These are phyloP conservation scores for Pugionium dolabratum DNA, from an alignment of 345 rosid species.

Conservation along the genomic window DNA sequence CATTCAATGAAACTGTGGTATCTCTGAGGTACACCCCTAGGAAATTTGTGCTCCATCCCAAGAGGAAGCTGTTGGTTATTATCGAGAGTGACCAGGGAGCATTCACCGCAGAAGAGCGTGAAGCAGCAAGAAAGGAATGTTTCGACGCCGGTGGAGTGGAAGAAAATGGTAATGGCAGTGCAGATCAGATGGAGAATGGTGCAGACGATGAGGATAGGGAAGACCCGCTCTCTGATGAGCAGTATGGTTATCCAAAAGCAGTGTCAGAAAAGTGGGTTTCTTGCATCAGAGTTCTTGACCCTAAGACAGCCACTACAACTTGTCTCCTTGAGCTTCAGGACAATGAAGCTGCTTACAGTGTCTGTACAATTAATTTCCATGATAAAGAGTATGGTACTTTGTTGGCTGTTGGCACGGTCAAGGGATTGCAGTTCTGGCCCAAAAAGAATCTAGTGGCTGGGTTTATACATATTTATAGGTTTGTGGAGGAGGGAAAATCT, in stretches of 20 bases:
- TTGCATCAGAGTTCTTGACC: constrained; percentile 94
- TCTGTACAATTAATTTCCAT: constrained; percentile 91
- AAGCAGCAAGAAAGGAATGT: constrained; percentile 86
- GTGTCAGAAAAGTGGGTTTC: constrained; percentile 96
- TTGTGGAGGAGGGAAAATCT: constrained; percentile 80
- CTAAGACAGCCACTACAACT: constrained; percentile 72
- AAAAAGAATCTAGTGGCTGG: constrained; percentile 69
- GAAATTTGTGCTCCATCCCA: constrained; percentile 84
- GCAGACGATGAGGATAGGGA: constrained; percentile 73
- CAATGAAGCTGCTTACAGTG: constrained; percentile 92
- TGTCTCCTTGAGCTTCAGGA: constrained; percentile 98
- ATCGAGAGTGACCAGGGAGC: constrained; percentile 98
- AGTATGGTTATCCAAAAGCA: constrained; percentile 94
- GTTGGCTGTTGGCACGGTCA: constrained; percentile 92
- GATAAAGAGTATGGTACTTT: constrained; percentile 94
- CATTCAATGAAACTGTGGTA: constrained; percentile 85
- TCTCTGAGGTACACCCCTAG: constrained; percentile 97
- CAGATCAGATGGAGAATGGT: constrained; percentile 54
- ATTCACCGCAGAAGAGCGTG: constrained; percentile 91
- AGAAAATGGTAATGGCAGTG: constrained; percentile 66
- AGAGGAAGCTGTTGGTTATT: constrained; percentile 72
- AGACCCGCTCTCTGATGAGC: constrained; percentile 91
- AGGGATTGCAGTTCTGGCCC: constrained; percentile 91
- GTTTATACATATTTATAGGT: constrained; percentile 84
- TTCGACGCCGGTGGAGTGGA: constrained; percentile 84